Base-by-base conservation (phyloP, 2,329 filamentous ascomycete genomes). In the Coniochaeta sp. region DNA sequence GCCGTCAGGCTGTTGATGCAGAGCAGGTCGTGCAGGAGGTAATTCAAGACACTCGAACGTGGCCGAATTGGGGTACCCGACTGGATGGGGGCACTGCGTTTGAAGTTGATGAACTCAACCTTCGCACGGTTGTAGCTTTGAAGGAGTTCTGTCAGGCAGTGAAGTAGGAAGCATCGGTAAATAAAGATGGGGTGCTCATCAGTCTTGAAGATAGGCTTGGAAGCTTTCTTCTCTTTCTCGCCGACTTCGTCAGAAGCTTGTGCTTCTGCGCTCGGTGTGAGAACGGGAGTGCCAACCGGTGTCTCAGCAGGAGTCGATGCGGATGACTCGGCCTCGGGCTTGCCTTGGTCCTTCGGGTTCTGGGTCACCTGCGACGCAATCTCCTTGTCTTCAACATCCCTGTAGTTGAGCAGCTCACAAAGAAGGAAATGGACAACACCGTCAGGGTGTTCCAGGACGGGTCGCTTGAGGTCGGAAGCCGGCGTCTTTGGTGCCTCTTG, bases 101-200 rank as follows among this genome's bases (percentile, higher is more conserved):
- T 97, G 72, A 96, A 99, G 67, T 96, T 97, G 74, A 99, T 96
- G 65, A 99, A 97, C 65, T 99, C 95, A 40, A 99, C 83, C 76
- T 99, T 99, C 8, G 91, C 89, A 51, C 91, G 85, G 60, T 91
- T 96, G 71, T 97, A 99, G 62, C 87, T 95, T 52, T 88, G 85
- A 13, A 99, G 76, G 13, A 99, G 80, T 68, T 99, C 94, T 0
- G 90, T 86, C 33, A 99, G 74, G 62, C 91, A 96, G 64, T 94
- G 91, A 28, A 99, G 79, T 49, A 99, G 74, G 73, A 97, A 96
- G 71, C 92, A 96, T 47, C 94, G 84, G 64, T 97, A 99, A 50
- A 97, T 86, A 70, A 95, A 99, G 54, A 96, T 96, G 0, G 91
- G 90, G 66, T 99, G 91, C 30, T 96, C 87, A 49, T 96, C 91